Base-by-base conservation (phyloP, 1,284 basidiomycete genomes). In the Moesziomyces antarcticus region DNA sequence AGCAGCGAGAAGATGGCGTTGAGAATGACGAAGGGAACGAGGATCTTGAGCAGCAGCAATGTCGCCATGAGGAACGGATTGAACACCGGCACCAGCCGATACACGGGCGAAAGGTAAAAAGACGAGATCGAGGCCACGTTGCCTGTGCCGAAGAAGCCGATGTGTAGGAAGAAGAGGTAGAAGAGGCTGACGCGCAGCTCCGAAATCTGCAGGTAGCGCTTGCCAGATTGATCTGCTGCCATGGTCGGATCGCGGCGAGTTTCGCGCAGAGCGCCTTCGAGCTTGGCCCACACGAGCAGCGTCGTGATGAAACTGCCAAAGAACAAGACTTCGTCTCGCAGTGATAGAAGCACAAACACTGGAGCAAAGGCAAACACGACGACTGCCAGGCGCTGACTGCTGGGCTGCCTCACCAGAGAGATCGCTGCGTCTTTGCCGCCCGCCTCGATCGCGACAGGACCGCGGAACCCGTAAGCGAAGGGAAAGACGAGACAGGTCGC, bases 61-160 rank as follows among this genome's bases (percentile, higher is more conserved):
- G 76, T 61, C 16, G 81, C 89, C 93, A 94, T 94, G 55, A 92
- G 87, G 84, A 94, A 94, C 0, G 93, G 93, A 71, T 88, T 91
- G 85, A 94, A 95, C 60, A 93, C 88, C 0, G 93, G 92, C 60
- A 94, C 91, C 14, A 95, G 87, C 5, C 93, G 90, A 79, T 93
- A 95, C 10, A 95, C 93, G 0, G 93, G 93, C 47, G 91, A 92
- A 13, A 94, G 87, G 83, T 94, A 95, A 85, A 95, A 95, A 14
- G 77, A 92, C 88, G 92, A 92, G 79, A 93, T 92, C 3, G 92
- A 93, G n/a, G 92, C 92, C 48, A 93, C 90, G 79, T 92, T 93
- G 75, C 43, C 74, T 54, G 90, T 93, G 13, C 93, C 93, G 80
- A 94, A 93, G 85, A 94, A 94, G 4, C 90, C 93, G 50, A 93